phyloP scores from a whole-genome alignment of 2,329 filamentous ascomycete genomes.

The Plectosphaerella sp. region DNA sequence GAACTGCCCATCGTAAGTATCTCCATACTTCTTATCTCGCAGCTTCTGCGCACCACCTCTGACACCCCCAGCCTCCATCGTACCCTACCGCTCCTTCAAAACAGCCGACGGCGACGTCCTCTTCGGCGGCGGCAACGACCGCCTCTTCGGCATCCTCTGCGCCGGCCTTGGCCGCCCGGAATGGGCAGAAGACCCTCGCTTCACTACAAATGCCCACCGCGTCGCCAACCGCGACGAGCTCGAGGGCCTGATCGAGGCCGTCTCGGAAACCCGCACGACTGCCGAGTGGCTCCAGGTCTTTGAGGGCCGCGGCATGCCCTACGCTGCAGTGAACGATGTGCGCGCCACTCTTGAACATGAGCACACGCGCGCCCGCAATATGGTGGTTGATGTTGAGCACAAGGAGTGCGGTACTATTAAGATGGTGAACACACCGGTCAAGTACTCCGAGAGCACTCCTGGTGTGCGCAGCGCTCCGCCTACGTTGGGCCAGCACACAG shows the following conservation, averaged over 20 bases:
- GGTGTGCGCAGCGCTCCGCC: constrained; percentile 75
- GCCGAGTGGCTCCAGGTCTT: constrained; percentile 82
- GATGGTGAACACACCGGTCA: constrained; percentile 90
- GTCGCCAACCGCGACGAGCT: constrained; percentile 71
- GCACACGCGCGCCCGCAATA: constrained; percentile 78
- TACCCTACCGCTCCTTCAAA: constrained; percentile 84
- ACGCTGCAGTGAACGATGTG: constrained; percentile 87
- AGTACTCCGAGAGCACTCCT: constrained; percentile 81
- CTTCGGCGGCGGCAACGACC: constrained; percentile 69
- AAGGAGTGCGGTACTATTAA: constrained; percentile 78
- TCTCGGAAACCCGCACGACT: constrained; percentile 75
- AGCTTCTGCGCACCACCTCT: constrained; percentile 2
- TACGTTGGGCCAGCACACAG: constrained; percentile 80
- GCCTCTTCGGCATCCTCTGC: constrained; percentile 62
- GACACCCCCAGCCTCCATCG: constrained; percentile 72
- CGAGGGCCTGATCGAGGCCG: constrained; percentile 71
- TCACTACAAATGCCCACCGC: constrained; percentile 55
- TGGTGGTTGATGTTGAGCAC: constrained; percentile 88
- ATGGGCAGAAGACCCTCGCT: constrained; percentile 57
- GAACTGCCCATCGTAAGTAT: constrained; percentile 86
- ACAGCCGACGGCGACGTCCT: constrained; percentile 68
- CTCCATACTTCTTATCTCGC: background rate
- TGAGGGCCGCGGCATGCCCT: constrained; percentile 90
- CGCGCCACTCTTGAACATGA: constrained; percentile 77
- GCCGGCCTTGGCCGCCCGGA: constrained; percentile 52